Conservation (phyloP, 305 asterid species). For the Rubia tinctorum region DNA sequence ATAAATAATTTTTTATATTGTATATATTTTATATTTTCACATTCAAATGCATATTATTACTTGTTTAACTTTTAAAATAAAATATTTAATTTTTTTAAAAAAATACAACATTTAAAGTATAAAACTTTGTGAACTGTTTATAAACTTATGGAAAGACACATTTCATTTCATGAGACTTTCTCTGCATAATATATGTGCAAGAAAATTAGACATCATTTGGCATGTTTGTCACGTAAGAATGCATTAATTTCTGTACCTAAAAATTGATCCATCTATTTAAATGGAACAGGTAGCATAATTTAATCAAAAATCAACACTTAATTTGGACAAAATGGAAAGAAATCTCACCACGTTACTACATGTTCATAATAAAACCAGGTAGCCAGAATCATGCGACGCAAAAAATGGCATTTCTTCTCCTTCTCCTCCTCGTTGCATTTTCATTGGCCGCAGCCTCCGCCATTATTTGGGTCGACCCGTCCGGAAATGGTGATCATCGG, state of each 20-base stretch:
- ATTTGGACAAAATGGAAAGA: background rate
- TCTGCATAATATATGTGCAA: too few relatives aligned
- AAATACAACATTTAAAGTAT: too few relatives aligned
- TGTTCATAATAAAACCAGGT: background rate
- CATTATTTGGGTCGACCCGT: constrained; percentile 28
- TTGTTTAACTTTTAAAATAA: too few relatives aligned
- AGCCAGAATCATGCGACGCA: background rate
- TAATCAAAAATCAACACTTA: background rate
- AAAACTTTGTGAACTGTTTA: too few relatives aligned
- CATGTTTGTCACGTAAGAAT: background rate
- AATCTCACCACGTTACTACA: background rate
- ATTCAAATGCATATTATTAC: too few relatives aligned
- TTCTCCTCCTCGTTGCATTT: constrained; percentile 1
- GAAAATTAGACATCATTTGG: background rate
- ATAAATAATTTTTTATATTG: too few relatives aligned
- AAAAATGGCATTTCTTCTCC: constrained; percentile 1
- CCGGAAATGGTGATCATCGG: constrained; percentile 34
- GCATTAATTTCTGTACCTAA: background rate
- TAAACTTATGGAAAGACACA: too few relatives aligned
- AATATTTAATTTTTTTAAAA: too few relatives aligned
- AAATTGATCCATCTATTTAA: background rate
- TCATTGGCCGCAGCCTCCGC: constrained; percentile 13
- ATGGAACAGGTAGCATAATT: background rate
- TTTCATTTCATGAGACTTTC: too few relatives aligned
- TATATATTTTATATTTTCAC: too few relatives aligned